Percentiles rank a stretch among this genome's conserved stretches.
These are phyloP conservation scores for Mycena vitilis DNA, from an alignment of 768 basidiomycete genomes.

Conservation along the genomic window DNA sequence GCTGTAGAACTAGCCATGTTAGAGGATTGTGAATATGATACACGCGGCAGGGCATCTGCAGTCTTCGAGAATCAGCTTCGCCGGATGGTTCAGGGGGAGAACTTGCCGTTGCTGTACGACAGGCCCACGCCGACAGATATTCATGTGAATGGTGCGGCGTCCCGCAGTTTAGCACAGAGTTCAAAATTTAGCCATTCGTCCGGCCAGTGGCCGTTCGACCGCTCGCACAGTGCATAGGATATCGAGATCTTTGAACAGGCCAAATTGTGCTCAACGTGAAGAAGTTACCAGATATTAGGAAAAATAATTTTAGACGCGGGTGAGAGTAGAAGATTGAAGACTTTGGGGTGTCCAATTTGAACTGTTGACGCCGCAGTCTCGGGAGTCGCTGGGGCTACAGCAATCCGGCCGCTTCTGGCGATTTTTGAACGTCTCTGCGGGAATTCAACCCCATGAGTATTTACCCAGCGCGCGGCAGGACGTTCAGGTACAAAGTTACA, in stretches of 20 bases:
- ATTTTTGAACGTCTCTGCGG: too few relatives aligned
- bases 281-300: neutral
- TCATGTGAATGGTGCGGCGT: neutral
- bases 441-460: neutral
- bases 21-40: neutral
- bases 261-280: neutral
- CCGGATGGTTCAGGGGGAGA: constrained; percentile 3
- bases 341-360: too few relatives aligned
- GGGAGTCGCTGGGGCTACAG: neutral
- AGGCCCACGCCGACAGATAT: neutral
- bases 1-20: constrained; percentile 5
- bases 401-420: neutral
- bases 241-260: constrained; percentile 7
- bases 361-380: neutral
- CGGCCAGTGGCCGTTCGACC: neutral
- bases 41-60: neutral
- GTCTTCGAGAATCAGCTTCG: constrained; percentile 4
- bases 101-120: neutral
- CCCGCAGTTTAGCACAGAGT: neutral
- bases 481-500: neutral
- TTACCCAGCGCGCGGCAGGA: neutral
- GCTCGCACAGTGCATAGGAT: constrained; percentile 12
- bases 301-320: neutral
- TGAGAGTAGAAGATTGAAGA: too few relatives aligned
- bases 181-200: neutral